Base-by-base conservation (phyloP, 106 monocot genomes). In the Dendrobium officinale region DNA sequence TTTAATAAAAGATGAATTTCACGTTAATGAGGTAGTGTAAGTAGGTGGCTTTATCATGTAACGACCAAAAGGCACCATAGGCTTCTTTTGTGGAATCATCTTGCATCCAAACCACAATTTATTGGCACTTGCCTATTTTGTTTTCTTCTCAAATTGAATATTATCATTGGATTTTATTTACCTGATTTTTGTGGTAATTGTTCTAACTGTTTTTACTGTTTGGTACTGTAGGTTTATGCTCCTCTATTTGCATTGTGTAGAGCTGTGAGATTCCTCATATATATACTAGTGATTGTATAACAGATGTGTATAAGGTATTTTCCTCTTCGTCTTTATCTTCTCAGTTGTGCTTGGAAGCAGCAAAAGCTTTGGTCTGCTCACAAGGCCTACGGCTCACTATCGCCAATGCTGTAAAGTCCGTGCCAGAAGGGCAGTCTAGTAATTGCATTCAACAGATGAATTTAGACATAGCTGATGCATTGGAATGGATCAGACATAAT, bases 401-500 rank as follows among this genome's bases (percentile, higher is more conserved):
- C 79, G 84, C 82, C 55, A 86, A 81, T 85, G 86, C 90, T 77
- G 83, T 98, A 41, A 91, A 88, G 61, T 88, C 88, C 45, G 87
- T 94, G 85, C 97, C 94, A 80, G 94, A 94, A 88, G 90, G 97
- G 15, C 94, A 98, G 79, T 82, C 88, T 10, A 83, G 86, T 74
- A 81, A 79, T 55, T 98, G 74, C 64, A 79, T 98, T 59, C 86
- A 86, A 64, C 89, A 92, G 41, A 80, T 98, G 27, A 92, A 84
- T 77, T 17, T 37, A 45, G 97, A 98, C 49, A 40, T 98, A 66
- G 9, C 67, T 68, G 87, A 86, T 77, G 85, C 89, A 55, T 83
- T 94, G 80, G 81, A 86, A 79, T 98, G 97, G 97, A 88, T 94
- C 40, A 89, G 37, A 56, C 26, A 2, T 47, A 41, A 29, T 83